Base-by-base conservation (phyloP, 495 filamentous ascomycete genomes). In the Elasticomyces elasticus region DNA sequence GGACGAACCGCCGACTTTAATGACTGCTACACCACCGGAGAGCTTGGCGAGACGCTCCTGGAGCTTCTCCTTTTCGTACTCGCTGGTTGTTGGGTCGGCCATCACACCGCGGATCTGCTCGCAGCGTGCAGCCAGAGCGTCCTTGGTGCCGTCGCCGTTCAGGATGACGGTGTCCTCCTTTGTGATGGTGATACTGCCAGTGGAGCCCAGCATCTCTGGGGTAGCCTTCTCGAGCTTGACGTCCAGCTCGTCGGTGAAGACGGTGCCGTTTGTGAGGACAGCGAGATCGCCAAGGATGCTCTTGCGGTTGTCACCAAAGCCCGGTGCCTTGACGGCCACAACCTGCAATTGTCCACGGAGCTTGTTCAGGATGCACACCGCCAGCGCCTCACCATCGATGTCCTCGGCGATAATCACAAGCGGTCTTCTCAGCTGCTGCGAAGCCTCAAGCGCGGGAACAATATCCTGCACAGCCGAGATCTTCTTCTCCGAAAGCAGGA, bases 51-150 rank as follows among this genome's bases (percentile, higher is more conserved):
- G 86, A 75, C 92, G 92, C 76, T 98, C 92, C 73, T 97, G 92
- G 52, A 98, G 86, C 81, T 98, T 98, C 83, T 98, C 92, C 79
- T 95, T 96, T 80, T 98, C 92, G 74, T 98, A 97, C 64, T 97
- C 94, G 56, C 89, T 94, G 56, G 92, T 97, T 56, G 78, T 80
- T 26, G 92, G 82, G 76, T 97, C 92, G 59, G 72, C 77, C 82
- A 96, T 95, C 72, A 95, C 89, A 60, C 89, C 89, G 64, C 92
- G 91, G 76, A 98, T 98, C 75, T 97, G 92, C 74, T 98, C 92
- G 74, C 91, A 97, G 66, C 92, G 86, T 76, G 96, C 89, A 58
- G 85, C 76, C 65, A 98, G 92, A 51, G 79, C 71, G 67, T 98
- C 92, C 79, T 97, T 97, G 81, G 75, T 85, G 54, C 92, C 92